Evolutionary conservation across 148 eudicot species (phyloP).

Genomic region (Cornus controversa): DNA sequence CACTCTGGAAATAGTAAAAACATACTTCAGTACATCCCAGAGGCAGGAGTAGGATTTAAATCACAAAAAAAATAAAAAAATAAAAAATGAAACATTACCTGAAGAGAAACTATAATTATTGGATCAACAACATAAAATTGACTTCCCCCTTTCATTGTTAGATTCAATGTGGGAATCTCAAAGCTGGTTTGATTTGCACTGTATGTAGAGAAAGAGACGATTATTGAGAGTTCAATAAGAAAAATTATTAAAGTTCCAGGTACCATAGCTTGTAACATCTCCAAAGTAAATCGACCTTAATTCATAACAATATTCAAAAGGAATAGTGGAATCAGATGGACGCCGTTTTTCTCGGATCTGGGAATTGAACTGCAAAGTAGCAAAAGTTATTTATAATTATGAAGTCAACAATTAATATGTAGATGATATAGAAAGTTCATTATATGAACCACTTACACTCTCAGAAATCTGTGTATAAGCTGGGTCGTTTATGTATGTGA

Average conservation of each 20-base stretch:
- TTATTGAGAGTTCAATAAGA: background rate
- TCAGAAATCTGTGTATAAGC: slow-evolving; percentile 59
- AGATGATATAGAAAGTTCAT: slow-evolving; percentile 6
- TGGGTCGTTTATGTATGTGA: slow-evolving; percentile 70
- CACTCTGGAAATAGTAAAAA: slow-evolving; percentile 32
- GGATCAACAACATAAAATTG: slow-evolving; percentile 42
- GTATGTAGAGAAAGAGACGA: slow-evolving; percentile 23
- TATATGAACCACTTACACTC: slow-evolving; percentile 42
- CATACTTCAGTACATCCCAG: slow-evolving; percentile 4
- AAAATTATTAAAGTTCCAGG: too few species aligned
- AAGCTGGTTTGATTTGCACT: slow-evolving; percentile 43
- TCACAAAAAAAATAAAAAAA: too few species aligned
- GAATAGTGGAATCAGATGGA: slow-evolving; percentile 23
- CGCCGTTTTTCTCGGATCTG: slow-evolving; percentile 41
- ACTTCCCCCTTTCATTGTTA: slow-evolving; percentile 73
- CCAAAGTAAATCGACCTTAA: slow-evolving; percentile 30
- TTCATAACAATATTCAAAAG: slow-evolving; percentile 60
- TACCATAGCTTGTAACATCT: background rate
- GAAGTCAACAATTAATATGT: background rate
- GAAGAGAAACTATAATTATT: slow-evolving; percentile 10
- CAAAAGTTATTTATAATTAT: background rate
- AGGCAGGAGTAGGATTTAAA: background rate
- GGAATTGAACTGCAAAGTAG: slow-evolving; percentile 52
- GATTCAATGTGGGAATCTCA: slow-evolving; percentile 41
- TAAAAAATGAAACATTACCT: slow-evolving; percentile 32